Base-by-base conservation (phyloP, 2,329 filamentous ascomycete genomes). In the Trichophyton equinum region DNA sequence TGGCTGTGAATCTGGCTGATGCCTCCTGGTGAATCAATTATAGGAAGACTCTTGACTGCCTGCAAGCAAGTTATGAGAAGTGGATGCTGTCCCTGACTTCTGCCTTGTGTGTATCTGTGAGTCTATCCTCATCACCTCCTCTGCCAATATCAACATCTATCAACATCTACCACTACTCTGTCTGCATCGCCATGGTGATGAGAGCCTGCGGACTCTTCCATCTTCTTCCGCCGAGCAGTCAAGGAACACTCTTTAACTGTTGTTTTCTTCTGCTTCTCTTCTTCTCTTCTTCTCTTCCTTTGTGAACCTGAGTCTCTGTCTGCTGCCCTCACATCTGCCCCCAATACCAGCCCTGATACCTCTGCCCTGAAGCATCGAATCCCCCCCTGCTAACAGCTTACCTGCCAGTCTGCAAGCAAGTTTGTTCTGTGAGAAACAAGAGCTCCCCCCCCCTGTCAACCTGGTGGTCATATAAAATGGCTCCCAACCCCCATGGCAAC, bases 181-280 rank as follows among this genome's bases (percentile, higher is more conserved):
- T 60, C 33, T 30, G 33, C 33, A 61, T 63, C 62, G 57, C 60
- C 59, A 3, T 18, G 57, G 49, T 42, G 47, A 61, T 61, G 59
- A 57, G 11, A 27, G 20, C 55, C 40, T 33, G 38, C 13, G 20
- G 20, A 7, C 22, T 22, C 22, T 60, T 63, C 56, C 22, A 44
- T 33, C 38, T 6, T 25, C 55, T 55, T 59, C 59, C n/a, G 56
- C 47, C 59, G 59, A 63, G 49, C 49, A 47, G 36, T 30, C 8
- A 7, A 44, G 33, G 49, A 36, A 58, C 58, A 58, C 42, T 55
- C 49, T 27, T 20, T 42, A 22, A 44, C 36, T 22, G n/a, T 42
- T 57, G 11, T 18, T 6, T 30, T 20, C 7, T 59, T 53, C 33
- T 30, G 7, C 61, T 58, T 20, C n/a, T 56, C 13, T 44, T 38